Evolutionary conservation across 768 basidiomycete genomes (phyloP).

Genomic region (Daedaleopsis nitida): DNA sequence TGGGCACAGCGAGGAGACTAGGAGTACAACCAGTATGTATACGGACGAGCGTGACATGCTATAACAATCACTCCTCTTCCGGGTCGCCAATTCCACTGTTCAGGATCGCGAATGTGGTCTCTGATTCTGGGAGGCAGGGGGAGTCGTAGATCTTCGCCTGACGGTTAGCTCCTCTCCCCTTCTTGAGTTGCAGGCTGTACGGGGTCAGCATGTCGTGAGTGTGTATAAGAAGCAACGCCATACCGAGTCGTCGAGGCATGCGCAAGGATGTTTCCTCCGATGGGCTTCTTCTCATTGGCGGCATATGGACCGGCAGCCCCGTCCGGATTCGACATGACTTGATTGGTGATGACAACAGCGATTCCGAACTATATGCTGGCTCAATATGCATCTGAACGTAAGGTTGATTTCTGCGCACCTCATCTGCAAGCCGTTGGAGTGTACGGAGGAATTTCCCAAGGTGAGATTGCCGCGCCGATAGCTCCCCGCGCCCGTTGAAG

Average conservation of each 20-base stretch:
- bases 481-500: constrained; percentile 92
- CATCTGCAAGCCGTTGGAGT: constrained; percentile 91
- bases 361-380: constrained; percentile 77
- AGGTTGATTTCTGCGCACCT: constrained; percentile 53
- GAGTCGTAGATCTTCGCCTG: constrained; percentile 98
- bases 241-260: constrained; percentile 97
- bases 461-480: constrained; percentile 94
- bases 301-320: constrained; percentile 87
- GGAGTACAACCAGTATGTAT: neutral
- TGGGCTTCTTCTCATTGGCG: constrained; percentile 95
- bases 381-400: constrained; percentile 15
- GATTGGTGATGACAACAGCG: constrained; percentile 96
- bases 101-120: constrained; percentile 93
- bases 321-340: constrained; percentile 99
- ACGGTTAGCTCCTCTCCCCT: constrained; percentile 88
- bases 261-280: constrained; percentile 98
- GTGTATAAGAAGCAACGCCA: constrained; percentile 11
- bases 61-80: constrained; percentile 64
- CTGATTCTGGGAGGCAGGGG: constrained; percentile 95
- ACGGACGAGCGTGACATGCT: neutral
- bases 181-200: constrained; percentile 82
- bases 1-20: neutral
- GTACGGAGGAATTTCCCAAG: constrained; percentile 94
- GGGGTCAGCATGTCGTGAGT: neutral
- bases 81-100: constrained; percentile 92